Evolutionary conservation across 257 asterid species (phyloP).

Genomic region (Capsicum pubescens): DNA sequence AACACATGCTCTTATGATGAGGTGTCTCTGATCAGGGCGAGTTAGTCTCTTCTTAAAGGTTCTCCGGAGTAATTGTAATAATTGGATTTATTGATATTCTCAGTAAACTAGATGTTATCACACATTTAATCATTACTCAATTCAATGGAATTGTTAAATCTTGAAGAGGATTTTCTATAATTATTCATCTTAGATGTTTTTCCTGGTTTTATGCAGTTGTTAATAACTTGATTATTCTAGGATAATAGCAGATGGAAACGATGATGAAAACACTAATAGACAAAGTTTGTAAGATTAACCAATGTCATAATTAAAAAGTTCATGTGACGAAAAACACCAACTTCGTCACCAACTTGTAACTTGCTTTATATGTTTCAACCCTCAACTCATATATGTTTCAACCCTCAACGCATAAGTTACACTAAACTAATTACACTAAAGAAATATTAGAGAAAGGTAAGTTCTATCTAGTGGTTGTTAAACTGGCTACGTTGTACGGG

Average conservation of each 20-base stretch:
- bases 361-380: slow-evolving; percentile 10
- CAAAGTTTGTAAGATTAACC: slow-evolving; percentile 19
- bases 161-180: slow-evolving; percentile 1
- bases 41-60: not conserved
- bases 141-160: slow-evolving; percentile 25
- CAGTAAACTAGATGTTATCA: not conserved
- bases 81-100: not conserved
- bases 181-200: not conserved
- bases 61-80: not conserved
- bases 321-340: not conserved
- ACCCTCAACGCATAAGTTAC: not conserved
- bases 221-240: not conserved
- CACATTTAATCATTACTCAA: not conserved
- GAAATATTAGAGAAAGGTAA: not conserved
- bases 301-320: not conserved
- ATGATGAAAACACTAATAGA: not conserved
- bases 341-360: not conserved
- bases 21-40: not conserved
- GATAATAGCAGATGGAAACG: not conserved
- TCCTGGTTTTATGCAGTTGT: slow-evolving; percentile 13
- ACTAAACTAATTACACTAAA: not conserved
- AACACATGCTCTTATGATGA: not conserved
- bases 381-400: not conserved
- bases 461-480: not conserved
- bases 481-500: not conserved